Evolutionary conservation across 2,329 filamentous ascomycete species (phyloP).

Genomic region (Chlorencoelia australis): DNA sequence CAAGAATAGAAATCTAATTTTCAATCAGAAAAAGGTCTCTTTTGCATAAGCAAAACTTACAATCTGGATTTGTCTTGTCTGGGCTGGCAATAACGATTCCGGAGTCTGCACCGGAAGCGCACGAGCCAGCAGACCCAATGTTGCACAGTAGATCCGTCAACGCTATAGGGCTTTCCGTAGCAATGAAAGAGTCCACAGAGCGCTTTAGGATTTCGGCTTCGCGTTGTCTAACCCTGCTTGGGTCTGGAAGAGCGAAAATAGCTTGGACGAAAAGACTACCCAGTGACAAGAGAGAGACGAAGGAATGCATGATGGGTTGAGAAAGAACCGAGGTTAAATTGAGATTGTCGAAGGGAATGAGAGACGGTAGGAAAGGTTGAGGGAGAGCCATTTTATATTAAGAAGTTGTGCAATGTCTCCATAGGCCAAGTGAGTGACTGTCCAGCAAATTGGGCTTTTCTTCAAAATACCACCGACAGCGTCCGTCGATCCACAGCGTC

Average conservation of each 20-base stretch:
- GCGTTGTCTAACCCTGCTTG: conserved; percentile 23
- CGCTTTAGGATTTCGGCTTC: conserved; percentile 35
- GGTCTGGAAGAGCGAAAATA: conserved; percentile 37
- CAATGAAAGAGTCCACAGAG: conserved; percentile 43
- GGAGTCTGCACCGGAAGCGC: conserved; percentile 35
- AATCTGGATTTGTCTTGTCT: conserved; percentile 42
- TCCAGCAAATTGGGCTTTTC: too few relatives aligned
- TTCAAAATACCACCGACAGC: too few relatives aligned
- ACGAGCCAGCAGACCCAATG: conserved; percentile 45
- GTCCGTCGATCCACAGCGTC: too few relatives aligned
- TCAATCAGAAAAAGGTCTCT: conserved; percentile 2
- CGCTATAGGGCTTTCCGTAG: conserved; percentile 41
- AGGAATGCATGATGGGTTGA: conserved; percentile 38
- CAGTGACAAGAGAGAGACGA: conserved; percentile 40
- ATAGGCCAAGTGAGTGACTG: too few relatives aligned
- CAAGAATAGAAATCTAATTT: conserved; percentile 66
- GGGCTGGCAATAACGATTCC: conserved; percentile 50
- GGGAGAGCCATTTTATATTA: conserved; percentile 21
- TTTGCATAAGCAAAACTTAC: conserved; percentile 29
- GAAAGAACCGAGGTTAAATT: conserved; percentile 12
- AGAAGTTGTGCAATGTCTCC: too few relatives aligned
- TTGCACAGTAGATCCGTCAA: conserved; percentile 45
- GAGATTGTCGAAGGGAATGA: conserved; percentile 14
- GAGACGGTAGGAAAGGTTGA: conserved; percentile 13
- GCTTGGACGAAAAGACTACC: conserved; percentile 42